Conservation (phyloP, 192 early-diverging fungal genomes). For the Coemansia sp. region DNA sequence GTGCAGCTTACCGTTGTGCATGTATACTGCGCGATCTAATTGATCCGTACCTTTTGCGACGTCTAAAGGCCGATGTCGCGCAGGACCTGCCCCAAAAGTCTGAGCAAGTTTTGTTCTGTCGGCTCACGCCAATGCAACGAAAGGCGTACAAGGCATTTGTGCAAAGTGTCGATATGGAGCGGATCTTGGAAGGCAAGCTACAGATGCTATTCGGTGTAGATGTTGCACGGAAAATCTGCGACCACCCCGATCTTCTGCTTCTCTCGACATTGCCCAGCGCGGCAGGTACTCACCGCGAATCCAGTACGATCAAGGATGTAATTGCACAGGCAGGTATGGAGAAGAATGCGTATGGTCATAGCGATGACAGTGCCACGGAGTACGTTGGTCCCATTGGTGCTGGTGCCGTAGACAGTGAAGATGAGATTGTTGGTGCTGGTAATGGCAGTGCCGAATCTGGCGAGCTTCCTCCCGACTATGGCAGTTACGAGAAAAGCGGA, state of each 20-base stretch:
- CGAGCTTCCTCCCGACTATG: slow-evolving; percentile 39
- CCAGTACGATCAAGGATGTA: slow-evolving; percentile 11
- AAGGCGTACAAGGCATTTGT: slow-evolving; percentile 72
- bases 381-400: background rate
- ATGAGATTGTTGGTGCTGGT: slow-evolving; percentile 1
- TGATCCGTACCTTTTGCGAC: slow-evolving; percentile 86
- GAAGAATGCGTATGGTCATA: too few relatives aligned
- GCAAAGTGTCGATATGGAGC: slow-evolving; percentile 67
- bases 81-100: slow-evolving; percentile 84
- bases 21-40: slow-evolving; percentile 88
- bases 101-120: slow-evolving; percentile 93
- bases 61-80: slow-evolving; percentile 93
- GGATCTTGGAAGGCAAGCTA: slow-evolving; percentile 76
- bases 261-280: slow-evolving; percentile 35
- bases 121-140: slow-evolving; percentile 74
- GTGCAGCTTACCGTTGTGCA: slow-evolving; percentile 93
- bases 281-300: slow-evolving; percentile 19
- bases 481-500: slow-evolving; percentile 60
- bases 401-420: slow-evolving; percentile 14
- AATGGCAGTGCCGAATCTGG: background rate
- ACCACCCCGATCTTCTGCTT: slow-evolving; percentile 81
- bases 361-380: background rate
- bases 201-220: slow-evolving; percentile 91
- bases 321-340: background rate
- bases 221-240: slow-evolving; percentile 92